These are phyloP conservation scores for Ganoderma meredithae DNA, from an alignment of 1,284 basidiomycete species.

Conservation along the genomic window DNA sequence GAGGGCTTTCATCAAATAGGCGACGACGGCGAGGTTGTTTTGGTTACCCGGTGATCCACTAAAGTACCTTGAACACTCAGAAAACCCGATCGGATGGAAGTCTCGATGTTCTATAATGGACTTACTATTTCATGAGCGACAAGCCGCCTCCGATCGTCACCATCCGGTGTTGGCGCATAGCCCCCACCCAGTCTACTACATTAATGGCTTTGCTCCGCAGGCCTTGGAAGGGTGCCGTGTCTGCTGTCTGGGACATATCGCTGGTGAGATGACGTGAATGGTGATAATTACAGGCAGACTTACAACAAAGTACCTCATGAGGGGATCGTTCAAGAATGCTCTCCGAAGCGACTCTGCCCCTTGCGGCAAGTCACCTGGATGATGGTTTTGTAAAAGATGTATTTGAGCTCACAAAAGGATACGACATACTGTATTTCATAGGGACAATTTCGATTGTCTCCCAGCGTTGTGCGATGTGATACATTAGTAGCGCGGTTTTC, in stretches of 20 bases:
- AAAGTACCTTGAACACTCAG: neutral
- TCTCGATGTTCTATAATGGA: neutral
- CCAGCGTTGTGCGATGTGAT: neutral
- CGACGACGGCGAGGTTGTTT: neutral
- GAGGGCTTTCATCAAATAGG: neutral
- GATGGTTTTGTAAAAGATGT: too few relatives aligned
- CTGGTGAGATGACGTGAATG: neutral
- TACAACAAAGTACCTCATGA: slow-evolving; percentile 23
- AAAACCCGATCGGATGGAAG: too few relatives aligned
- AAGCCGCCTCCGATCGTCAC: slow-evolving; percentile 15
- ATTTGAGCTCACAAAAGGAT: neutral
- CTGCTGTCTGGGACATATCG: slow-evolving; percentile 9
- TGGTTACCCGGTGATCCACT: slow-evolving; percentile 7
- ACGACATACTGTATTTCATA: slow-evolving; percentile 19
- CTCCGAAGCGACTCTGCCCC: slow-evolving; percentile 14
- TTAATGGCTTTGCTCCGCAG: slow-evolving; percentile 5
- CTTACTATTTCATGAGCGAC: slow-evolving; percentile 26
- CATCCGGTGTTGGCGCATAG: slow-evolving; percentile 17
- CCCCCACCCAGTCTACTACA: slow-evolving; percentile 15
- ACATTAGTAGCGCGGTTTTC: neutral
- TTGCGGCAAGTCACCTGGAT: slow-evolving; percentile 13
- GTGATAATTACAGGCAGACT: neutral
- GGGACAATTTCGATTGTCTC: slow-evolving; percentile 7
- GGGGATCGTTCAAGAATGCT: slow-evolving; percentile 20
- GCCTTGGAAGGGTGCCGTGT: slow-evolving; percentile 19